Evolutionary conservation across 2,329 filamentous ascomycete species (phyloP), one percentile per base, ranked within the genome.

Genomic region (Raffaelea arxii): DNA sequence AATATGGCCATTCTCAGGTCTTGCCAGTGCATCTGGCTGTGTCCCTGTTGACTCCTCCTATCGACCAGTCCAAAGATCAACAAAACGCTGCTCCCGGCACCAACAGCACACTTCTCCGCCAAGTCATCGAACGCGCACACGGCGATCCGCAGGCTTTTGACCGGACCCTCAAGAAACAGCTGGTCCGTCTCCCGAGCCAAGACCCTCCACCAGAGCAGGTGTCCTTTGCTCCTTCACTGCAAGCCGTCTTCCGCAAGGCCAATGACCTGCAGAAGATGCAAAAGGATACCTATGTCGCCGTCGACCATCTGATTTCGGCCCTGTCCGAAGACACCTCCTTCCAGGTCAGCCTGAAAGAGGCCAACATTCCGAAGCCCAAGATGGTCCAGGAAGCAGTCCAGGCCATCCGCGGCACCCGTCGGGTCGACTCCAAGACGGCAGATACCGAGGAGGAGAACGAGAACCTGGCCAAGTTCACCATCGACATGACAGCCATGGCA

Each of bases 401-500:
- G 59, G 81, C 88, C 49, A 95, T 98, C 56, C 84, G 92, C 53
- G 92, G 92, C 51, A 97, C 89, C 37, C 88, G 82, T 69, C 78
- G 91, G 53, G 90, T 98, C 37, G 92, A 98, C 66, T 94, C 88
- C 50, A 95, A 94, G 71, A 95, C 87, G 4, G 92, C 92, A 46
- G 92, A 98, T 66, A 82, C 84, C 0, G 92, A 97, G 65, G 75
- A 85, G 59, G 91, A 96, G 59, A 86, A 90, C 58, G 92, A 98
- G 67, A 96, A 95, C 61, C 72, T 98, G 50, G 87, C 90, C 70
- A 98, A 97, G 60, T 98, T 96, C 67, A 97, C 92, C 47, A 92
- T 97, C 59, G 92, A 98, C 66, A 94, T 98, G 89, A 98, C 92
- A 11, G 77, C 86, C 43, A 83, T 96, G 82, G 92, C 92, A 50